A percentile compares a stretch with the other conserved stretches of the same genome.
Evolutionary conservation across 2,329 filamentous ascomycete genomes (phyloP).

Genomic region (Diaporthe velutina): DNA sequence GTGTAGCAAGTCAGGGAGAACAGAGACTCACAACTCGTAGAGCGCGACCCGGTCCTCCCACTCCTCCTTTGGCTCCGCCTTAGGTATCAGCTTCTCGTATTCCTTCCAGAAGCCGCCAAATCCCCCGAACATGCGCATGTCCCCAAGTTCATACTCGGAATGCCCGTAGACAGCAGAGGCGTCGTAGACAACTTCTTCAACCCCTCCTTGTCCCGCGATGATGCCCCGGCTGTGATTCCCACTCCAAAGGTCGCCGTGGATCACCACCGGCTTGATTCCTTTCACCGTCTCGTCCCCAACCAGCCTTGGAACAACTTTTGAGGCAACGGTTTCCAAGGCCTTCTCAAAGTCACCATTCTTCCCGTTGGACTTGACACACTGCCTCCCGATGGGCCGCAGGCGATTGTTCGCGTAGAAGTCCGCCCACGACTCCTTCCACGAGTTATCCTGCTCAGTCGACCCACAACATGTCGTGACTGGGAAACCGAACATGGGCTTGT

Average conservation of each 20-base stretch:
- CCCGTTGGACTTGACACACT: slow-evolving; percentile 73
- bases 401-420: slow-evolving; percentile 87
- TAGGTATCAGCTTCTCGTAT: slow-evolving; percentile 81
- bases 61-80: slow-evolving; percentile 83
- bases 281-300: slow-evolving; percentile 76
- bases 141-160: slow-evolving; percentile 90
- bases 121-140: slow-evolving; percentile 97
- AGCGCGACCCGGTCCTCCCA: slow-evolving; percentile 86
- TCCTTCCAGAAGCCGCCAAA: slow-evolving; percentile 83
- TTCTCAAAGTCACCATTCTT: slow-evolving; percentile 70
- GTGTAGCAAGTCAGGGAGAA: not conserved
- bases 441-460: slow-evolving; percentile 84
- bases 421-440: slow-evolving; percentile 80
- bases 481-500: slow-evolving; percentile 82
- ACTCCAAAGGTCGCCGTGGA: slow-evolving; percentile 95
- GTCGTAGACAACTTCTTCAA: slow-evolving; percentile 86
- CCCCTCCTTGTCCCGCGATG: slow-evolving; percentile 64
- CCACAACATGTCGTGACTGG: slow-evolving; percentile 89
- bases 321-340: slow-evolving; percentile 75
- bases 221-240: slow-evolving; percentile 81
- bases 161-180: slow-evolving; percentile 87
- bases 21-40: slow-evolving; percentile 80
- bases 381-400: slow-evolving; percentile 73
- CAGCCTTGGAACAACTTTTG: slow-evolving; percentile 79
- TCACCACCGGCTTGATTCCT: slow-evolving; percentile 79